phyloP scores from a whole-genome alignment of 139 green algal genomes.

The Tetratostichococcus sp. region DNA sequence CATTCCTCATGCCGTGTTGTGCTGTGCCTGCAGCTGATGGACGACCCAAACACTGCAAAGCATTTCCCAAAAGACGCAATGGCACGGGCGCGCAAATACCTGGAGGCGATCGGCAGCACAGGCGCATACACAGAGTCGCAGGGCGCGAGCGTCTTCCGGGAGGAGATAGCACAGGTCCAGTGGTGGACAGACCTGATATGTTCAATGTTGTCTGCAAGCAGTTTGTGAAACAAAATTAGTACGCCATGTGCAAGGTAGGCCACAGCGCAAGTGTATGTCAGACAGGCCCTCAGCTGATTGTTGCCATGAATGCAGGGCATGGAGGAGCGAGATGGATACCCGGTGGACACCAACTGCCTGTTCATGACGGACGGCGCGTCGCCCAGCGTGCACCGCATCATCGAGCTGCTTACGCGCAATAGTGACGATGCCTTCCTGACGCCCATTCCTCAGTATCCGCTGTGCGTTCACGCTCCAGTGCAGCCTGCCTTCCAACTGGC shows the following conservation, averaged over 20 bases:
- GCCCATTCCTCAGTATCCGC: conserved; percentile 84
- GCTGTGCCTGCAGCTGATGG: conserved; percentile 67
- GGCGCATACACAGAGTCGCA: conserved; percentile 86
- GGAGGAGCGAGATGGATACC: conserved; percentile 61
- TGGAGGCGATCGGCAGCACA: conserved; percentile 67
- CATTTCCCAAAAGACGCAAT: conserved; percentile 84
- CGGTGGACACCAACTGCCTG: conserved; percentile 66
- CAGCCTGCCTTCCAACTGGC: neutral
- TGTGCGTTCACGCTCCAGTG: conserved; percentile 46
- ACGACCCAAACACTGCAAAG: conserved; percentile 49
- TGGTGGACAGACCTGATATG: too few species aligned
- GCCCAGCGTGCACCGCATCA: conserved; percentile 66
- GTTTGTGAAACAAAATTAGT: too few species aligned
- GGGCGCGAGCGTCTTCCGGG: conserved; percentile 59
- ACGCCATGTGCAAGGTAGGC: too few species aligned
- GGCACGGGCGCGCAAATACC: conserved; percentile 62
- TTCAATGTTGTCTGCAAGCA: too few species aligned
- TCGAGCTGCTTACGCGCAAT: conserved; percentile 59
- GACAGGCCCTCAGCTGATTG: neutral
- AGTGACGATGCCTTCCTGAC: conserved; percentile 68
- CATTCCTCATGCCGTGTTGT: too few species aligned
- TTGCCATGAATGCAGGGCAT: conserved; percentile 54
- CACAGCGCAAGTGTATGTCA: too few species aligned
- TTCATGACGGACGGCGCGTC: conserved; percentile 83
- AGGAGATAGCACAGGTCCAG: conserved; percentile 54